Conservation (phyloP, 2,329 filamentous ascomycete genomes). For the Cladosporium velox region DNA sequence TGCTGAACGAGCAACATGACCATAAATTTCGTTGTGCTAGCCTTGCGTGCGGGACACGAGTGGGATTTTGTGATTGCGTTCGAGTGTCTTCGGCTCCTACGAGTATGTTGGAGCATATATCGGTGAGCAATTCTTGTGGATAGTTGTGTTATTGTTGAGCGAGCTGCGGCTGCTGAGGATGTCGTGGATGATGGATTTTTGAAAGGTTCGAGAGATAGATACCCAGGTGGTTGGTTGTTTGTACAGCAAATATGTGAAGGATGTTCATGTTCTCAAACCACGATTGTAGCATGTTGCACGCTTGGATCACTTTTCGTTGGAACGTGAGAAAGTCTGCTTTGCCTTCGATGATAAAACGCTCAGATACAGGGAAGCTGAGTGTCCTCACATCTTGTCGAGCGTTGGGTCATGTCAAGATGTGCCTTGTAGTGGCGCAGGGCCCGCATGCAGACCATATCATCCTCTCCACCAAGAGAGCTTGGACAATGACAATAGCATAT, state of each 20-base stretch:
- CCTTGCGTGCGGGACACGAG: background rate
- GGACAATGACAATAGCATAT: too few species aligned
- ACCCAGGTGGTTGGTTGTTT: background rate
- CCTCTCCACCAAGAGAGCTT: too few species aligned
- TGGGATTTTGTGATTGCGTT: background rate
- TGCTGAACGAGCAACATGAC: background rate
- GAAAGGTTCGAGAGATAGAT: background rate
- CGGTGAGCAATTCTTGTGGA: background rate
- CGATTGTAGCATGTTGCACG: background rate
- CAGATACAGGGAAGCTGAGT: too few species aligned
- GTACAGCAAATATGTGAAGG: background rate
- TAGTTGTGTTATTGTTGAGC: background rate
- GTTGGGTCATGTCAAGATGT: too few species aligned
- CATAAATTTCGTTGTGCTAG: background rate
- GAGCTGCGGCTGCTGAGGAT: background rate
- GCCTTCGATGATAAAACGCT: too few species aligned
- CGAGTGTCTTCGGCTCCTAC: background rate
- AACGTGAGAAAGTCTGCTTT: too few species aligned
- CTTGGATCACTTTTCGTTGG: too few species aligned
- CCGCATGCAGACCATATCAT: too few species aligned
- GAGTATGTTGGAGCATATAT: background rate
- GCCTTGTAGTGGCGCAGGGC: too few species aligned
- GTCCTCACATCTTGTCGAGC: too few species aligned
- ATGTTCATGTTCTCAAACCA: background rate
- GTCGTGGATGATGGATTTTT: background rate